Percentiles rank a stretch among this genome's conserved stretches.
Evolutionary conservation across 129 eudicot species (phyloP).

Genomic region (Ambrosia trifida): DNA sequence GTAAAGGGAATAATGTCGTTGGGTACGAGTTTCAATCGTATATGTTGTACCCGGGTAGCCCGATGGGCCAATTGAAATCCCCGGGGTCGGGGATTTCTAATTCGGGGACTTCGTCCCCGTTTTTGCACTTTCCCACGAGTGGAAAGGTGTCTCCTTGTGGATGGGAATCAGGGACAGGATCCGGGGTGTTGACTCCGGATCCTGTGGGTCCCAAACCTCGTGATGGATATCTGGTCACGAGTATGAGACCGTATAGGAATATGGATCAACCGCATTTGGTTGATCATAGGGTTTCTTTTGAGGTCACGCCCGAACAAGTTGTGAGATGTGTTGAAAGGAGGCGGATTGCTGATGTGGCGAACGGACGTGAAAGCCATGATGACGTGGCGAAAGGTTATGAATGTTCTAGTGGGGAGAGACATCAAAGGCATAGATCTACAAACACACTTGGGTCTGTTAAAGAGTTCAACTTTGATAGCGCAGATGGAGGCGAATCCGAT

Average conservation of each 20-base stretch:
- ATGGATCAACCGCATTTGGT: constrained; percentile 28
- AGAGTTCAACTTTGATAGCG: constrained; percentile 78
- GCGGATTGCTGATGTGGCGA: constrained; percentile 34
- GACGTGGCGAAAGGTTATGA: constrained; percentile 28
- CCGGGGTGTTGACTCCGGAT: background rate
- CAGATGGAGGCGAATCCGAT: constrained; percentile 53
- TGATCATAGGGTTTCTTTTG: constrained; percentile 79
- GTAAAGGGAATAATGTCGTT: constrained; percentile 41
- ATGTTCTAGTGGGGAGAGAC: constrained; percentile 40
- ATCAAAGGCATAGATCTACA: constrained; percentile 61
- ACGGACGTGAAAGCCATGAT: constrained; percentile 15
- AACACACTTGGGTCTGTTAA: constrained; percentile 70
- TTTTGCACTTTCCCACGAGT: constrained; percentile 48
- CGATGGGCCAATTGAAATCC: constrained; percentile 80
- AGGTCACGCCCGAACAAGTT: constrained; percentile 52
- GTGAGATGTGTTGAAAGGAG: constrained; percentile 77
- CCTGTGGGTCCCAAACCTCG: background rate
- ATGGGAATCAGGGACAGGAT: constrained; percentile 46
- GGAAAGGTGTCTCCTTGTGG: constrained; percentile 41
- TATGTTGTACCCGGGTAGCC: constrained; percentile 92
- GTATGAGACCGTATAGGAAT: background rate
- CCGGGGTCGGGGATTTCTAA: constrained; percentile 72
- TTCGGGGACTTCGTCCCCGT: constrained; percentile 83
- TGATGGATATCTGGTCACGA: background rate
- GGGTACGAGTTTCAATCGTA: constrained; percentile 75